phyloP scores from a whole-genome alignment of 768 basidiomycete genomes.

The Brasilioporus rufonigricans region DNA sequence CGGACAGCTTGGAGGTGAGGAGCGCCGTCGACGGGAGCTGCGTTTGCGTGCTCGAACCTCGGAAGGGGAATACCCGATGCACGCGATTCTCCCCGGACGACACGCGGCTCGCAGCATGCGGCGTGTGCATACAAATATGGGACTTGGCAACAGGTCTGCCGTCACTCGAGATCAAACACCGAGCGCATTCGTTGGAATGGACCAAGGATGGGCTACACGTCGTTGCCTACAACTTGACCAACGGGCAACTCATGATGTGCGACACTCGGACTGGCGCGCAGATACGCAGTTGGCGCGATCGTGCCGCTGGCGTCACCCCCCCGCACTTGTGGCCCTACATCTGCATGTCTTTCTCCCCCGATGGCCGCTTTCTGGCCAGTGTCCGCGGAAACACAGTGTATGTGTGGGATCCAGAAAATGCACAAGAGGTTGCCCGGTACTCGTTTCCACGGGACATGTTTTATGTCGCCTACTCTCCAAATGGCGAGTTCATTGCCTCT shows the following conservation, averaged over 20 bases:
- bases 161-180: slow-evolving; percentile 26
- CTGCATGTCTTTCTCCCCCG: slow-evolving; percentile 22
- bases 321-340: slow-evolving; percentile 23
- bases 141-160: slow-evolving; percentile 16
- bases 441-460: slow-evolving; percentile 22
- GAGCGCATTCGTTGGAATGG: slow-evolving; percentile 25
- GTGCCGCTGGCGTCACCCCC: background rate
- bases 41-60: slow-evolving; percentile 19
- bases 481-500: slow-evolving; percentile 17
- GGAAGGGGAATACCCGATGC: slow-evolving; percentile 24
- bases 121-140: slow-evolving; percentile 25
- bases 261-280: slow-evolving; percentile 17
- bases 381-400: slow-evolving; percentile 18
- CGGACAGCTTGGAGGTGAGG: slow-evolving; percentile 20
- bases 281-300: slow-evolving; percentile 22
- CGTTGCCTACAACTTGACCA: slow-evolving; percentile 23
- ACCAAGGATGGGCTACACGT: slow-evolving; percentile 20
- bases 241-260: slow-evolving; percentile 25
- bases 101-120: slow-evolving; percentile 22
- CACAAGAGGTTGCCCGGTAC: slow-evolving; percentile 18
- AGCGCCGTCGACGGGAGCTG: slow-evolving; percentile 10
- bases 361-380: slow-evolving; percentile 16
- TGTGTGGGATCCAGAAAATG: slow-evolving; percentile 18
- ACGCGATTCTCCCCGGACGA: slow-evolving; percentile 26
- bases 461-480: slow-evolving; percentile 23